Conservation (phyloP, 2,329 filamentous ascomycete genomes). For the Colletotrichum tabaci region DNA sequence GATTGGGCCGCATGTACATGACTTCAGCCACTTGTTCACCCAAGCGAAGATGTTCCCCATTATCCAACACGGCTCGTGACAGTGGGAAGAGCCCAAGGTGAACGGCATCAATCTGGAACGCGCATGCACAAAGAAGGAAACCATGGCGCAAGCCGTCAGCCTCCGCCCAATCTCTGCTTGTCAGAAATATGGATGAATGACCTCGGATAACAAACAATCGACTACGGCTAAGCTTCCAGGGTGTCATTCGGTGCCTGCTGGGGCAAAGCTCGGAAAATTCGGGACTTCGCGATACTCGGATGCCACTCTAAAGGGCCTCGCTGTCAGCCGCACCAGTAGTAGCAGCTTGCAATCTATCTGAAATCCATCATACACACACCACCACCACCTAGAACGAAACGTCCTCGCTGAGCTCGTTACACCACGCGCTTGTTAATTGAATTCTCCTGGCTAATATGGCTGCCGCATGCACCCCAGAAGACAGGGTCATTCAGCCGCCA, state of each 20-base stretch:
- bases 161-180: too few species aligned
- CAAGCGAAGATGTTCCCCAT: neutral
- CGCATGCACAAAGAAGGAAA: neutral
- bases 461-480: neutral
- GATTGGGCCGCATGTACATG: neutral
- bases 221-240: neutral
- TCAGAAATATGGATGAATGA: neutral
- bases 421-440: neutral
- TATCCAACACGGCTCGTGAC: neutral
- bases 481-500: slow-evolving; percentile 12
- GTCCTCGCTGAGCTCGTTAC: neutral
- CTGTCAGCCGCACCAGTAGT: slow-evolving; percentile 5
- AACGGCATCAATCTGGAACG: neutral
- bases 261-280: slow-evolving; percentile 25
- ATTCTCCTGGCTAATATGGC: slow-evolving; percentile 18
- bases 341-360: slow-evolving; percentile 28
- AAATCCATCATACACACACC: neutral
- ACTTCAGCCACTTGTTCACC: too few species aligned
- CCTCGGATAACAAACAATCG: neutral
- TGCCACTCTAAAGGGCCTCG: slow-evolving; percentile 10
- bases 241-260: neutral
- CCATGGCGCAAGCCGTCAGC: neutral
- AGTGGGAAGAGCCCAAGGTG: neutral
- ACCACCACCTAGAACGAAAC: neutral
- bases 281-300: slow-evolving; percentile 14